These are phyloP conservation scores for Penicillium sp. DNA, from an alignment of 2,329 filamentous ascomycete genomes.

Conservation along the genomic window DNA sequence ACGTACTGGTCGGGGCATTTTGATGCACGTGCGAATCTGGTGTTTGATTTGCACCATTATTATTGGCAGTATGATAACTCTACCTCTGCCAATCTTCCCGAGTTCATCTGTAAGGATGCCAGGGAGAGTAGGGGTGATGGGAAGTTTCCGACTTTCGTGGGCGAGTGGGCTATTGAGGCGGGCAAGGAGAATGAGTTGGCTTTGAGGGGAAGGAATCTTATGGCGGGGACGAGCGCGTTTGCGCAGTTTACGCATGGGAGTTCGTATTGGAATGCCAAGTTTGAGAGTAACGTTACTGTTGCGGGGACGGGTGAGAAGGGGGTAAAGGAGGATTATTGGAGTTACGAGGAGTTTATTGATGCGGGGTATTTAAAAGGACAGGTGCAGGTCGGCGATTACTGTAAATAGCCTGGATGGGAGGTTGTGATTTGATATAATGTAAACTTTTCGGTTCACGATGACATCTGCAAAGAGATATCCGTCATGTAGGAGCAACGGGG, in stretches of 20 bases:
- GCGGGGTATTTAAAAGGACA: slow-evolving; percentile 10
- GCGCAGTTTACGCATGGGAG: slow-evolving; percentile 18
- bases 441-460: too few species aligned
- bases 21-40: slow-evolving; percentile 16
- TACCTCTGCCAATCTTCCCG: slow-evolving; percentile 16
- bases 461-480: too few species aligned
- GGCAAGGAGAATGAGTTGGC: slow-evolving; percentile 15
- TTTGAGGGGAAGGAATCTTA: slow-evolving; percentile 15
- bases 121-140: slow-evolving; percentile 11
- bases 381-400: not conserved
- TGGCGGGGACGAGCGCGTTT: slow-evolving; percentile 15
- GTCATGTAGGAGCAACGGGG: too few species aligned
- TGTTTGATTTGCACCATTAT: slow-evolving; percentile 29
- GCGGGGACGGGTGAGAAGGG: slow-evolving; percentile 11
- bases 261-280: slow-evolving; percentile 24
- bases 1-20: slow-evolving; percentile 22
- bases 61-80: slow-evolving; percentile 21
- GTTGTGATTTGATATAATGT: too few species aligned
- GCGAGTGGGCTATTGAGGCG: slow-evolving; percentile 25
- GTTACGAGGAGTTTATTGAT: slow-evolving; percentile 15
- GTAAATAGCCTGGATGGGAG: not conserved
- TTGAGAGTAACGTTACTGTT: slow-evolving; percentile 11
- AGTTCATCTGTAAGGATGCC: slow-evolving; percentile 20
- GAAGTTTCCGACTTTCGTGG: slow-evolving; percentile 25
- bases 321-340: slow-evolving; percentile 18